phyloP scores from a whole-genome alignment of 441 rosid species.

The Erodium trifolium region DNA sequence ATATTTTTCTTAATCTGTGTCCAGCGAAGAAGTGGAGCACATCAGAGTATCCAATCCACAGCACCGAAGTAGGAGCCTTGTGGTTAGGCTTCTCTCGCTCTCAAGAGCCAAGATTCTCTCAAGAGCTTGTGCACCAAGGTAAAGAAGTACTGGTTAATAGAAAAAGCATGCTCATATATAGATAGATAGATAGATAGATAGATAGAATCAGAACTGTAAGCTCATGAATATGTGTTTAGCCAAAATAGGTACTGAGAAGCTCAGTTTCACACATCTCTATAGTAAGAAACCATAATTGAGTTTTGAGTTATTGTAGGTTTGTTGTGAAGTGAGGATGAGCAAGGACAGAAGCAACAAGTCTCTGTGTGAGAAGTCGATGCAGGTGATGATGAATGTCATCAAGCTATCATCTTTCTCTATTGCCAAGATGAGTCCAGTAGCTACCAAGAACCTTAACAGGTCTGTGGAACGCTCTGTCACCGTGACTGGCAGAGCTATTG shows the following conservation, averaged over 20 bases:
- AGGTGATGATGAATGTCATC: conserved; percentile 38
- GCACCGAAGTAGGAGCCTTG: too few relatives aligned
- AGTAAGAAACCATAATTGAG: neutral
- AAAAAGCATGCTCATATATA: too few relatives aligned
- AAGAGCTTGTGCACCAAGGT: too few relatives aligned
- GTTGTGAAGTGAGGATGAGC: conserved; percentile 21
- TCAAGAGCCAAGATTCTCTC: too few relatives aligned
- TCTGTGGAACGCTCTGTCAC: conserved; percentile 11
- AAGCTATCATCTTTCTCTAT: conserved; percentile 45
- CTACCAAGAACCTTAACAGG: conserved; percentile 13
- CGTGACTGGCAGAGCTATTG: conserved; percentile 14
- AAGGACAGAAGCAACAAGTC: conserved; percentile 29
- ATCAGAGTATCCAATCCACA: too few relatives aligned
- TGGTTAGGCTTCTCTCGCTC: too few relatives aligned
- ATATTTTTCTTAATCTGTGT: too few relatives aligned
- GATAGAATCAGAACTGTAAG: too few relatives aligned
- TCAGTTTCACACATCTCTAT: neutral
- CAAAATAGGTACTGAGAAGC: neutral
- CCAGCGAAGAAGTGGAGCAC: too few relatives aligned
- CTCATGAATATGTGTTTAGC: neutral
- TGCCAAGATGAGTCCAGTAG: conserved; percentile 33
- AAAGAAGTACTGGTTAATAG: too few relatives aligned
- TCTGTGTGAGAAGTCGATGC: conserved; percentile 39
- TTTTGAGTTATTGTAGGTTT: too few relatives aligned
- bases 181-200: too few relatives aligned